phyloP scores from a whole-genome alignment of 1,139 yeast species.

The Taphrina wiesneri region DNA sequence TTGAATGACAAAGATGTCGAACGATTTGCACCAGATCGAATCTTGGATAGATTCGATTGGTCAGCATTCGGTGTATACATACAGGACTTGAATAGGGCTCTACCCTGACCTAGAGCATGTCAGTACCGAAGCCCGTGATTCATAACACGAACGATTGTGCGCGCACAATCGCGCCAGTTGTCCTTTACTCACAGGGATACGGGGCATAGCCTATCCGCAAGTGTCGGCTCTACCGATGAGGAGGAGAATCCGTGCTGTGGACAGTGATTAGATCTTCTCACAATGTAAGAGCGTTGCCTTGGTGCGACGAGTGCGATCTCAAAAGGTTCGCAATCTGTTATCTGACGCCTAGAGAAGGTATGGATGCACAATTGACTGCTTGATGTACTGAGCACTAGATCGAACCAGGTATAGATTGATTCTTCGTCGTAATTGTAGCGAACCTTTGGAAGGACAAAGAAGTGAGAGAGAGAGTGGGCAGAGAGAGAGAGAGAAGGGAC shows the following conservation, averaged over 20 bases:
- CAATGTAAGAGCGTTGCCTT: too few relatives aligned
- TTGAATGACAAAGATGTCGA: background rate
- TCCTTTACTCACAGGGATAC: slow-evolving; percentile 5
- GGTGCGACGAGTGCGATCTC: too few relatives aligned
- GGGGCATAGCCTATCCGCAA: slow-evolving; percentile 11
- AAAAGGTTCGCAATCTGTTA: too few relatives aligned
- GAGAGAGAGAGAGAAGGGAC: background rate
- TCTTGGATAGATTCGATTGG: background rate
- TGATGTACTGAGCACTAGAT: too few relatives aligned
- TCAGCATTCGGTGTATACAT: background rate
- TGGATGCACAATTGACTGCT: too few relatives aligned
- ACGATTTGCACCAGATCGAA: background rate
- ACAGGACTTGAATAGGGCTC: slow-evolving; percentile 23
- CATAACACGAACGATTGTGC: background rate
- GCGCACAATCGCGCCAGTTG: background rate
- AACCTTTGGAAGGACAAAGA: too few relatives aligned
- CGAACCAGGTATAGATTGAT: too few relatives aligned
- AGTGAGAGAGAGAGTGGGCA: too few relatives aligned
- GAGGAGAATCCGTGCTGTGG: background rate
- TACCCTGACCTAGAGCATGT: background rate
- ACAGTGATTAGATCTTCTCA: too few relatives aligned
- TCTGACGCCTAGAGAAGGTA: too few relatives aligned
- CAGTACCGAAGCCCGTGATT: background rate
- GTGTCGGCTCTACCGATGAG: background rate
- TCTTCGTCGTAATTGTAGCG: too few relatives aligned